Conservation (phyloP, 352 stramenopile genomes). For the Pythium utonaiense region DNA sequence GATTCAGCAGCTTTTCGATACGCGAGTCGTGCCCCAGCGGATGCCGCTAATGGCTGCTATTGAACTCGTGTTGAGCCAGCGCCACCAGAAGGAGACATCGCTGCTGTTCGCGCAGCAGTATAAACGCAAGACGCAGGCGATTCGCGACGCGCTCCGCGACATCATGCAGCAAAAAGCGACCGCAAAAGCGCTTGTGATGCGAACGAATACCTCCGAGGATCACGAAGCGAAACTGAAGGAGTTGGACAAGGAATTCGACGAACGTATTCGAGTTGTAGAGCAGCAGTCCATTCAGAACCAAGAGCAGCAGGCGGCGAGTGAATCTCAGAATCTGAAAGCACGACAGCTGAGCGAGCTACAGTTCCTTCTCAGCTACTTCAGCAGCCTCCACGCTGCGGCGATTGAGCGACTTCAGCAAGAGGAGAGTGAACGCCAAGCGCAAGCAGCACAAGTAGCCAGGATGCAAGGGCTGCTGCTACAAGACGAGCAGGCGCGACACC, state of each 20-base stretch:
- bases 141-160: slow-evolving; percentile 31
- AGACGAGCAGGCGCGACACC: background rate
- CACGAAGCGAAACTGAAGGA: slow-evolving; percentile 12
- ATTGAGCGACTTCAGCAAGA: slow-evolving; percentile 22
- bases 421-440: slow-evolving; percentile 3
- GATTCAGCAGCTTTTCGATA: slow-evolving; percentile 57
- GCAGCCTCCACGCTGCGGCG: slow-evolving; percentile 20
- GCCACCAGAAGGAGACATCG: slow-evolving; percentile 50
- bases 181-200: slow-evolving; percentile 33
- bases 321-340: slow-evolving; percentile 36
- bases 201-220: slow-evolving; percentile 2
- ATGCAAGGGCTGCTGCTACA: background rate
- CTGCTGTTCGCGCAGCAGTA: slow-evolving; percentile 33
- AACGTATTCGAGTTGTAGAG: slow-evolving; percentile 36
- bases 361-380: slow-evolving; percentile 44
- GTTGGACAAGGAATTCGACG: slow-evolving; percentile 44
- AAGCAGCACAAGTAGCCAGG: slow-evolving; percentile 7
- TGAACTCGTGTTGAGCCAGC: slow-evolving; percentile 47
- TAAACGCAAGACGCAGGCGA: slow-evolving; percentile 17
- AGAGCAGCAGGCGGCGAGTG: slow-evolving; percentile 24
- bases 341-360: slow-evolving; percentile 44
- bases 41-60: slow-evolving; percentile 50
- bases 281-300: slow-evolving; percentile 21
- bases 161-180: slow-evolving; percentile 52
- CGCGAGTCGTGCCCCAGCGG: slow-evolving; percentile 42